phyloP scores from a whole-genome alignment of 352 stramenopile species.

The Phytopythium vexans region DNA sequence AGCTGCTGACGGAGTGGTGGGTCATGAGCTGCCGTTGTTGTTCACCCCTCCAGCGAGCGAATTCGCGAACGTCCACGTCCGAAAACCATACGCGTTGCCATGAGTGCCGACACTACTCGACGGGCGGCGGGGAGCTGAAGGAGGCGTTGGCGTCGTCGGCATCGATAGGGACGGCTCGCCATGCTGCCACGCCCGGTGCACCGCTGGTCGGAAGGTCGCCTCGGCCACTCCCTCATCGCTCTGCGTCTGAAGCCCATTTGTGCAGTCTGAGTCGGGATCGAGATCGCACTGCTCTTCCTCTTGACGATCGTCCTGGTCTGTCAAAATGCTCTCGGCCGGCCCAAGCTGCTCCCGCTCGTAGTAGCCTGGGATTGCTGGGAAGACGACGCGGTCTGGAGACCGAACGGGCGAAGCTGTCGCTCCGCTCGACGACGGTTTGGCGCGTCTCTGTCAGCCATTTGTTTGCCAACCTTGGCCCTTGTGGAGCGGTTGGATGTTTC shows the following conservation, averaged over 20 bases:
- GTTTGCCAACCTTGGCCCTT: slow-evolving; percentile 63
- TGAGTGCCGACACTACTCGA: slow-evolving; percentile 6
- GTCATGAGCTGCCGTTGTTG: slow-evolving; percentile 9
- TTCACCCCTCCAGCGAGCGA: slow-evolving; percentile 10
- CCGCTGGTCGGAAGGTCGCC: background rate
- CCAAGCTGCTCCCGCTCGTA: background rate
- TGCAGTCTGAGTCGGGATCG: no score
- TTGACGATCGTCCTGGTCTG: slow-evolving; percentile 8
- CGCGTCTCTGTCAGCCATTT: slow-evolving; percentile 34
- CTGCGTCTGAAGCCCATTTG: no score
- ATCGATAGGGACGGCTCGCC: slow-evolving; percentile 14
- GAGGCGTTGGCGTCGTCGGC: slow-evolving; percentile 17
- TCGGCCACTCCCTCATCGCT: background rate
- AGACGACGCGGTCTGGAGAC: slow-evolving; percentile 38
- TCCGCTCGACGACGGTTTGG: background rate
- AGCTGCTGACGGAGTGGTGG: slow-evolving; percentile 3
- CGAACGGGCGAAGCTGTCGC: slow-evolving; percentile 13
- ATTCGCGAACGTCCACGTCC: slow-evolving; percentile 14
- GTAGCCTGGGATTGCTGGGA: slow-evolving; percentile 28
- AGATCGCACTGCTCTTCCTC: slow-evolving; percentile 3
- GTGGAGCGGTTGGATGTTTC: slow-evolving; percentile 67
- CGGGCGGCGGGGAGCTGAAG: slow-evolving; percentile 17
- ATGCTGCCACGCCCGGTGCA: background rate
- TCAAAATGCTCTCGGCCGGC: background rate
- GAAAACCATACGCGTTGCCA: slow-evolving; percentile 18